phyloP scores from a whole-genome alignment of 192 early-diverging fungal species.

The Backusella sp. region DNA sequence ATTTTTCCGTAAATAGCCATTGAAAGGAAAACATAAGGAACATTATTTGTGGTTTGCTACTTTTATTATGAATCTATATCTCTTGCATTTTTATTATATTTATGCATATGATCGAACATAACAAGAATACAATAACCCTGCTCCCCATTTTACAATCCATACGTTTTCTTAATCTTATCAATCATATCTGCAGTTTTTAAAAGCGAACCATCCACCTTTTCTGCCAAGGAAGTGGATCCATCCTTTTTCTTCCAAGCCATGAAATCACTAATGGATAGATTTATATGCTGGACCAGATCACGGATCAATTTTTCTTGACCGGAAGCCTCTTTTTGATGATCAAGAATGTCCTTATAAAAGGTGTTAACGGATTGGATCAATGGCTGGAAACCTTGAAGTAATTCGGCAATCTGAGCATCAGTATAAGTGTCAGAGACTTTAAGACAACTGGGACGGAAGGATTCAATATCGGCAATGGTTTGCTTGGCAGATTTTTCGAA shows the following conservation, averaged over 20 bases:
- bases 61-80: too few species aligned
- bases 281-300: background rate
- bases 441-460: background rate
- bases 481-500: background rate
- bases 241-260: background rate
- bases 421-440: background rate
- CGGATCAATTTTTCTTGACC: background rate
- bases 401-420: background rate
- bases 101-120: too few species aligned
- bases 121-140: background rate
- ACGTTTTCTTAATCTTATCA: background rate
- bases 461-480: background rate
- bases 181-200: background rate
- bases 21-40: too few species aligned
- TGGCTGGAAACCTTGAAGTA: background rate
- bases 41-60: too few species aligned
- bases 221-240: background rate
- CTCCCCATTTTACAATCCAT: background rate
- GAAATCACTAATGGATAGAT: background rate
- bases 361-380: background rate
- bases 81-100: too few species aligned
- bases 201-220: background rate
- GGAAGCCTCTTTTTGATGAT: background rate
- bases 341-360: background rate
- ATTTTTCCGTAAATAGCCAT: too few species aligned